Evolutionary conservation across 2,329 filamentous ascomycete species (phyloP).

Genomic region (Zalaria sp.): DNA sequence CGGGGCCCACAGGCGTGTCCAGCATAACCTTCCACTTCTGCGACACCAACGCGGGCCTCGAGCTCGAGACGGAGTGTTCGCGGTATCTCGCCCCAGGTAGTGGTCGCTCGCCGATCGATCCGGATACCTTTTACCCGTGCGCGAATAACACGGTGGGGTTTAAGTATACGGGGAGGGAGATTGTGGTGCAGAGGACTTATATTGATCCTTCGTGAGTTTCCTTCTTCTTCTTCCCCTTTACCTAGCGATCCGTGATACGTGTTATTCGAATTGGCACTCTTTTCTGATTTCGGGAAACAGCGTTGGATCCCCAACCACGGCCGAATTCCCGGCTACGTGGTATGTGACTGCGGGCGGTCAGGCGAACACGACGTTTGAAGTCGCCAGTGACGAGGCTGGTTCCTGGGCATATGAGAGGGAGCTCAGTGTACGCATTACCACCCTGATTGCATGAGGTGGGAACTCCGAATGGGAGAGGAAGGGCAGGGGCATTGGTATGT

Average conservation of each 20-base stretch:
- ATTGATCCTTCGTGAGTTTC: constrained; percentile 10
- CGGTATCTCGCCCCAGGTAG: constrained; percentile 2
- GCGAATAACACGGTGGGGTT: constrained; percentile 10
- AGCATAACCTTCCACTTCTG: constrained; percentile 13
- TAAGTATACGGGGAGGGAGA: constrained; percentile 6
- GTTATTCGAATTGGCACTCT: too few relatives aligned
- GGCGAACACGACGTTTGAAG: background rate
- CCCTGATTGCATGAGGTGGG: background rate
- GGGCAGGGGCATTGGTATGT: too few relatives aligned
- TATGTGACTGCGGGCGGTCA: background rate
- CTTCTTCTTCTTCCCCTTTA: background rate
- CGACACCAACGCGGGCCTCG: constrained; percentile 14
- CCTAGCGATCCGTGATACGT: background rate
- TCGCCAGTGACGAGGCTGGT: background rate
- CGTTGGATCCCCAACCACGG: too few relatives aligned
- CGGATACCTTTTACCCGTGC: constrained; percentile 10
- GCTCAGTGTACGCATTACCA: background rate
- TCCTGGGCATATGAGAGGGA: background rate
- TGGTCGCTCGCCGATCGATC: constrained; percentile 3
- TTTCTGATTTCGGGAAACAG: too few relatives aligned
- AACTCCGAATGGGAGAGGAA: too few relatives aligned
- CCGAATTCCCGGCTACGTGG: too few relatives aligned
- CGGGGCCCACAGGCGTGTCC: constrained; percentile 1
- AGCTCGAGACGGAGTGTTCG: constrained; percentile 11
- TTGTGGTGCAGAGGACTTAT: constrained; percentile 11